A percentile compares a stretch with the other conserved stretches of the same genome.
Conservation (phyloP, 2,329 filamentous ascomycete genomes). For the Tolypocladium endophyticum region DNA sequence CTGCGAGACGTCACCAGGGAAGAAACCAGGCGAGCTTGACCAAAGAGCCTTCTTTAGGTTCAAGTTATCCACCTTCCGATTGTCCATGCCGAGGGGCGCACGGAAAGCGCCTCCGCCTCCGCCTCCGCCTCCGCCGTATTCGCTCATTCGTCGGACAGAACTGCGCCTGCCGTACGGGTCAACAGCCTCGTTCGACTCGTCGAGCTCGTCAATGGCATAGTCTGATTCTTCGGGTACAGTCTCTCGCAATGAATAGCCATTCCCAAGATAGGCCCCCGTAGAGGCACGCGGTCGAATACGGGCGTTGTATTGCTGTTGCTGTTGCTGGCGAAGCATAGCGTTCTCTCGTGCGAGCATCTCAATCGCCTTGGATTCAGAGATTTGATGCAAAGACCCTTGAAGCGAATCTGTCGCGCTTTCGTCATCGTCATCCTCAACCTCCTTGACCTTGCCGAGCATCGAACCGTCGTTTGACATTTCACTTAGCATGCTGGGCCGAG, state of each 20-base stretch:
- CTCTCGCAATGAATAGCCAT: conserved; percentile 49
- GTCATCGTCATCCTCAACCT: conserved; percentile 59
- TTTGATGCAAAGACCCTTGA: conserved; percentile 40
- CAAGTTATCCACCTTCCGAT: conserved; percentile 48
- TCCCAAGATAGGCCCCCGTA: conserved; percentile 44
- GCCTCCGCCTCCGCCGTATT: conserved; percentile 39
- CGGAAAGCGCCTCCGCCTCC: conserved; percentile 31
- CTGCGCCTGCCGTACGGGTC: conserved; percentile 36
- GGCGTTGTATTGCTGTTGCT: conserved; percentile 38
- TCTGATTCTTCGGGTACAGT: conserved; percentile 55
- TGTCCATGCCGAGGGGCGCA: conserved; percentile 42
- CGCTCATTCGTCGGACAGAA: conserved; percentile 44
- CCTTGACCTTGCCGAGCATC: conserved; percentile 58
- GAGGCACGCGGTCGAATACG: conserved; percentile 49
- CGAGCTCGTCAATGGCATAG: conserved; percentile 62
- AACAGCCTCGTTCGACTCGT: conserved; percentile 45
- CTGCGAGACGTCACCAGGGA: conserved; percentile 54
- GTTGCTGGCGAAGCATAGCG: conserved; percentile 39
- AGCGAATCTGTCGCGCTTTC: conserved; percentile 41
- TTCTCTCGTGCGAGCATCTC: conserved; percentile 54
- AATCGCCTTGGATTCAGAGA: conserved; percentile 49
- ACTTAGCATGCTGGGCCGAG: conserved; percentile 65
- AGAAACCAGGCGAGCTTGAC: conserved; percentile 62
- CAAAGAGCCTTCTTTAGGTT: conserved; percentile 56
- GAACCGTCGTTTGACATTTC: conserved; percentile 56